A percentile compares a stretch with the other conserved stretches of the same genome.
Conservation (phyloP, 2,329 filamentous ascomycete species). For the Phialophora tarda region DNA sequence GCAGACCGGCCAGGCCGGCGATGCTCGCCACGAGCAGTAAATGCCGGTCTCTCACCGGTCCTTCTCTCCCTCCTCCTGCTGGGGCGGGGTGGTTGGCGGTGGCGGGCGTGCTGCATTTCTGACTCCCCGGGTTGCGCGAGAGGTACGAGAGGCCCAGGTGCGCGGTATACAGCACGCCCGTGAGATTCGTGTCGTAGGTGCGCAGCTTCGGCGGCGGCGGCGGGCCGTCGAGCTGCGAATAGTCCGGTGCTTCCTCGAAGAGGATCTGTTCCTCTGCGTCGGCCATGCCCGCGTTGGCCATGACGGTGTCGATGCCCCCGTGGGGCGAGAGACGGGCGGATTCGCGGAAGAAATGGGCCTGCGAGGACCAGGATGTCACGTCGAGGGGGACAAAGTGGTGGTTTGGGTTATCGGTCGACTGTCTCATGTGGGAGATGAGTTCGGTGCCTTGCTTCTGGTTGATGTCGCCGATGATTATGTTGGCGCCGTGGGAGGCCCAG, state of each 20-base stretch:
- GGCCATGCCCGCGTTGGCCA: conserved; percentile 70
- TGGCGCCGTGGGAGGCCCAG: conserved; percentile 63
- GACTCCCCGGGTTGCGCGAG: conserved; percentile 58
- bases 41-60: conserved; percentile 61
- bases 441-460: conserved; percentile 60
- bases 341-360: conserved; percentile 67
- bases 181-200: conserved; percentile 67
- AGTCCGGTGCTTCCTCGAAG: conserved; percentile 55
- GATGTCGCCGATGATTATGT: conserved; percentile 69
- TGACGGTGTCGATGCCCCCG: conserved; percentile 65
- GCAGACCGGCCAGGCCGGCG: conserved; percentile 57
- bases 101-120: conserved; percentile 40
- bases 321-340: conserved; percentile 61
- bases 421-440: conserved; percentile 62
- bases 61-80: conserved; percentile 25
- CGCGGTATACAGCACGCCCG: conserved; percentile 68
- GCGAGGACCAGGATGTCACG: conserved; percentile 68
- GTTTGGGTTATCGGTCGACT: conserved; percentile 64
- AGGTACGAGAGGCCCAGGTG: conserved; percentile 62
- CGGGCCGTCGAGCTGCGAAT: conserved; percentile 20
- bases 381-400: conserved; percentile 61
- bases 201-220: conserved; percentile 55
- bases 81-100: conserved; percentile 31
- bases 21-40: conserved; percentile 68
- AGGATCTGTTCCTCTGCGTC: conserved; percentile 44